Conservation (phyloP, 2,329 filamentous ascomycete genomes). For the Diplodia sapinea region DNA sequence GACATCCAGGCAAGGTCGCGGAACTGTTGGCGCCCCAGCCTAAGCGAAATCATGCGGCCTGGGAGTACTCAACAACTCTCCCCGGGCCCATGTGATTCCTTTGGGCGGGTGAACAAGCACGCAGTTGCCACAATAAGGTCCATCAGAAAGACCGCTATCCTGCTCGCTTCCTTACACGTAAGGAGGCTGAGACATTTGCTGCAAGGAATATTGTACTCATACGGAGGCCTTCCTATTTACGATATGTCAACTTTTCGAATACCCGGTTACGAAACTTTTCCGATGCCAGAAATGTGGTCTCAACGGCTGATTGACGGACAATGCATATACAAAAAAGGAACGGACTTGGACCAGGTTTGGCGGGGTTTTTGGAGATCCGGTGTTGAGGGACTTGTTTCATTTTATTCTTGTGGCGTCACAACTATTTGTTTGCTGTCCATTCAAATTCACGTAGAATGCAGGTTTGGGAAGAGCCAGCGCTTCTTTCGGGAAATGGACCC, state of each 20-base stretch:
- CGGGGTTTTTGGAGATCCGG: not conserved
- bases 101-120: not conserved
- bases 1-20: not conserved
- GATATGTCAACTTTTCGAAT: conserved; percentile 9
- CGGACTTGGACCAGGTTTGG: not conserved
- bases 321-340: conserved; percentile 15
- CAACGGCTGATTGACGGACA: conserved; percentile 8
- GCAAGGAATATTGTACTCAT: not conserved
- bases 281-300: not conserved
- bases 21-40: not conserved
- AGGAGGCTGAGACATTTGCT: not conserved
- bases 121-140: not conserved
- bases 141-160: not conserved
- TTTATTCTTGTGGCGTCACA: not conserved
- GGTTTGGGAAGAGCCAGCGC: not conserved
- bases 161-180: not conserved
- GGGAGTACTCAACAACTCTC: not conserved
- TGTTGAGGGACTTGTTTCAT: not conserved
- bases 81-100: not conserved
- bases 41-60: not conserved
- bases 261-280: conserved; percentile 12
- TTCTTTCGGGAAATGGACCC: not conserved
- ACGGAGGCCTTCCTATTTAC: not conserved
- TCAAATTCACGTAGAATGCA: not conserved
- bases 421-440: not conserved